Evolutionary conservation across 257 asterid genomes (phyloP).

Genomic region (Gentiana macrophylla): DNA sequence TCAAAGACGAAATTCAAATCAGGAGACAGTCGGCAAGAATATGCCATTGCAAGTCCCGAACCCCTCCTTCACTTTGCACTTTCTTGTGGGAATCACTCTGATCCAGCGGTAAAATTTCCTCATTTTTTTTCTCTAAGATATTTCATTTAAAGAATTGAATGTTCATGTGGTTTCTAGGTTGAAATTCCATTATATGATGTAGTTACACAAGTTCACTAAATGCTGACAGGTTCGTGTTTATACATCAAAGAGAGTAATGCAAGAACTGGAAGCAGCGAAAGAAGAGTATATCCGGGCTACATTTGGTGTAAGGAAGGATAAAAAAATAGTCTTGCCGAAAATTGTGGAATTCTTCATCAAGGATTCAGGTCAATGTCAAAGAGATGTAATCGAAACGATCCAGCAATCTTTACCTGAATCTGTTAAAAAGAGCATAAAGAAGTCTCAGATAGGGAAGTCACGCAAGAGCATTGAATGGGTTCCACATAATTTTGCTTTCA

Average conservation of each 20-base stretch:
- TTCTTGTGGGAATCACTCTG: constrained; percentile 85
- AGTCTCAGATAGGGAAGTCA: constrained; percentile 47
- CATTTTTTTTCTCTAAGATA: not conserved
- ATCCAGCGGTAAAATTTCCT: constrained; percentile 66
- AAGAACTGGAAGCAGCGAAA: constrained; percentile 84
- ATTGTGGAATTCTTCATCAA: constrained; percentile 58
- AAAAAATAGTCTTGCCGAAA: constrained; percentile 75
- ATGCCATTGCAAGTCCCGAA: constrained; percentile 57
- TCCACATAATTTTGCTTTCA: constrained; percentile 68
- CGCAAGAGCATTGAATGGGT: constrained; percentile 73
- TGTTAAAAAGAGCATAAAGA: constrained; percentile 54
- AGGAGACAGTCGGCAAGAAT: constrained; percentile 69
- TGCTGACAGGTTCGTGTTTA: constrained; percentile 60
- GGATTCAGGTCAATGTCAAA: constrained; percentile 55
- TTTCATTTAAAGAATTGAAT: not conserved
- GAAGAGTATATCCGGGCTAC: constrained; percentile 93
- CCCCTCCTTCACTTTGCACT: constrained; percentile 97
- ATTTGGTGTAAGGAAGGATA: constrained; percentile 63
- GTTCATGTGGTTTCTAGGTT: not conserved
- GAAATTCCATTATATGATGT: not conserved
- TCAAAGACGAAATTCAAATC: constrained; percentile 70
- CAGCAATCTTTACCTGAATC: constrained; percentile 65
- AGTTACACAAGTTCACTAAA: no score
- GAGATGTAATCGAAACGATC: constrained; percentile 56
- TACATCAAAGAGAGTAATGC: constrained; percentile 62